Percentiles rank a stretch among this genome's conserved stretches.
phyloP scores from a whole-genome alignment of 2,329 filamentous ascomycete species.

The Alternaria sp. region DNA sequence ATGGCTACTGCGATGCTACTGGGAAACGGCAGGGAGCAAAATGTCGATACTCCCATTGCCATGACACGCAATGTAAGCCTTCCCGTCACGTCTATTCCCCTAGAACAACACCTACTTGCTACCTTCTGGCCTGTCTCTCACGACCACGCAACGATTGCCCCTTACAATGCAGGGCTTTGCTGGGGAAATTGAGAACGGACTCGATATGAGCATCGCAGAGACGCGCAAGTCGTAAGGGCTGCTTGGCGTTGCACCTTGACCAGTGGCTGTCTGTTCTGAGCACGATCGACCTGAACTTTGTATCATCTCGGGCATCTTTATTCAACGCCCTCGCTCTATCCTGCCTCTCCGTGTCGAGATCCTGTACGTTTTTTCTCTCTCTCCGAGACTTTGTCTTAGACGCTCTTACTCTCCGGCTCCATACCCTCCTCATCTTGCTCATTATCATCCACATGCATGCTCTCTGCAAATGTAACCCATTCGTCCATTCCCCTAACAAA shows the following conservation, averaged over 20 bases:
- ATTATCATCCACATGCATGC: constrained; percentile 48
- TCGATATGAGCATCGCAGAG: background rate
- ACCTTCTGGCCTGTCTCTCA: background rate
- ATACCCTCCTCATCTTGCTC: constrained; percentile 7
- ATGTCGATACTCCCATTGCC: background rate
- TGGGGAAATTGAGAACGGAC: background rate
- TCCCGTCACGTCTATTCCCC: background rate
- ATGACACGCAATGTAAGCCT: background rate
- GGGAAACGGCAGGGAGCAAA: background rate
- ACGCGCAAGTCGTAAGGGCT: too few species aligned
- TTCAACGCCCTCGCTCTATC: background rate
- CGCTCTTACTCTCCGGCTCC: background rate
- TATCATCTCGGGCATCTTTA: constrained; percentile 1
- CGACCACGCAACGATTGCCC: background rate
- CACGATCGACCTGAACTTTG: background rate
- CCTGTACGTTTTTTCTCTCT: background rate
- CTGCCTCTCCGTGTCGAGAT: background rate
- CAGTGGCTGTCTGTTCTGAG: background rate
- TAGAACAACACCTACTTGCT: background rate
- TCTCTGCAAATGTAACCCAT: constrained; percentile 78
- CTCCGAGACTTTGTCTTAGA: background rate
- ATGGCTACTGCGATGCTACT: background rate
- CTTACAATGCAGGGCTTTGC: background rate
- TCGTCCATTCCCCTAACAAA: constrained; percentile 80
- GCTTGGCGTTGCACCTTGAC: background rate